Base-by-base conservation (phyloP, 139 green algal genomes). In the Monoraphidium neglectum region DNA sequence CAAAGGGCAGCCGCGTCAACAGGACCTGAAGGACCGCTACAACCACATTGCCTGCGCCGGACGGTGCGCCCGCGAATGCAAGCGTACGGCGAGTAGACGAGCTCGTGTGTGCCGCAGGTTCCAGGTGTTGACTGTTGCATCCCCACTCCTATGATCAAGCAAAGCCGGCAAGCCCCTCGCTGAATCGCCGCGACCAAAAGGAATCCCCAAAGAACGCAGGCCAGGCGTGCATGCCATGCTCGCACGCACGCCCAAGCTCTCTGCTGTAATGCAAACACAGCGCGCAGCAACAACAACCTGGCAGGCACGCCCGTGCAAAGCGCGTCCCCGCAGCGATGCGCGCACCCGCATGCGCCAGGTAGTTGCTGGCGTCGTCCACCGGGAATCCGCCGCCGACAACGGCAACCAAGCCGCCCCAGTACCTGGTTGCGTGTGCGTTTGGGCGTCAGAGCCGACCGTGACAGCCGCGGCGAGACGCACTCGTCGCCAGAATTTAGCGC, bases 1-100 rank as follows among this genome's bases (percentile, higher is more conserved):
- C 74, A 4, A 89, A 70, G 16, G 77, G 77, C 37, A 76, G 74
- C 2, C 82, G 77, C 1, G 84, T 85, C 1, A 77, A 43, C 32
- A 76, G 24, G 10, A 85, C 68, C 56, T 89, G 79, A 43, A 75
- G 24, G 12, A 81, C 36, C 46, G 80, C 78, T 37, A 87, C 21
- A 0, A 51, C 69, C 18, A 70, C 66, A 60, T 89, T 87, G 37
- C 35, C 75, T 0, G 35, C 72, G 37, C 0, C 54, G 18, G 3
- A 47, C 65, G 46, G 46, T 47, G n/a, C 32, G 60, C 3, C 33
- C 30, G 0, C 49, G 5, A 43, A 3, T 33, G 40, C 64, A 78
- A 38, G 5, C 30, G 13, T 30, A 54, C 0, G 16, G 13, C 4
- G 30, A 40, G 23, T 65, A 38, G 21, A 5, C 38, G 4, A 78